Base-by-base conservation (phyloP, 768 basidiomycete species). In the Serpula lacrymans region DNA sequence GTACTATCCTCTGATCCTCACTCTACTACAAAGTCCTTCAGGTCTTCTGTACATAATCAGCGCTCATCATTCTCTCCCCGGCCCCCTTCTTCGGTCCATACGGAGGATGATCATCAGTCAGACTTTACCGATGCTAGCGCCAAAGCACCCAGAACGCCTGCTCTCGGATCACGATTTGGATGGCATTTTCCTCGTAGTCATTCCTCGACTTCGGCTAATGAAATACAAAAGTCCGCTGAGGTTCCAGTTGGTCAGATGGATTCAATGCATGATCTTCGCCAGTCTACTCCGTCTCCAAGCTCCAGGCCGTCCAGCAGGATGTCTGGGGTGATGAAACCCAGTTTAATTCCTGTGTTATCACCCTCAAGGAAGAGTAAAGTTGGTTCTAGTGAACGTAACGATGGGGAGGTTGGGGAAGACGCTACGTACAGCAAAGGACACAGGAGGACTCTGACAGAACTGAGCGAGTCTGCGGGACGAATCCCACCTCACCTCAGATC, bases 281-380 rank as follows among this genome's bases (percentile, higher is more conserved):
- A 14, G 27, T 9, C 27, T 9, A 14, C 67, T 2, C 62, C 62
- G 14, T 46, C 50, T 3, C 50, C 52, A 24, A 45, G 45, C 46
- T 42, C 58, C 33, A 49, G 51, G 9, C 48, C 64, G 37, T 46
- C 54, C 1, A 58, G 54, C 41, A 51, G 54, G 18, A 33, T 44
- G 20, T 54, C 64, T 5, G 55, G 53, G 14, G 37, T 47, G 12
- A 39, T 43, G 32, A 39, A 42, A 13, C 45, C 59, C 6, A 75
- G 74, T 39, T 62, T 67, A 22, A 74, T 78, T 39, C 75, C 76
- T 11, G 62, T 74, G 4, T 63, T 63, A 17, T 63, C 73, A 5
- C 52, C 45, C 34, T 53, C 46, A n/a, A 44, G 34, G 31, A 29
- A 45, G 25, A 5, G 36, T 21, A 29, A 34, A 34, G 25, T n/a